Evolutionary conservation across 257 asterid genomes (phyloP), one percentile per base, ranked within the genome.

Genomic region (Cynanchum wilfordii): DNA sequence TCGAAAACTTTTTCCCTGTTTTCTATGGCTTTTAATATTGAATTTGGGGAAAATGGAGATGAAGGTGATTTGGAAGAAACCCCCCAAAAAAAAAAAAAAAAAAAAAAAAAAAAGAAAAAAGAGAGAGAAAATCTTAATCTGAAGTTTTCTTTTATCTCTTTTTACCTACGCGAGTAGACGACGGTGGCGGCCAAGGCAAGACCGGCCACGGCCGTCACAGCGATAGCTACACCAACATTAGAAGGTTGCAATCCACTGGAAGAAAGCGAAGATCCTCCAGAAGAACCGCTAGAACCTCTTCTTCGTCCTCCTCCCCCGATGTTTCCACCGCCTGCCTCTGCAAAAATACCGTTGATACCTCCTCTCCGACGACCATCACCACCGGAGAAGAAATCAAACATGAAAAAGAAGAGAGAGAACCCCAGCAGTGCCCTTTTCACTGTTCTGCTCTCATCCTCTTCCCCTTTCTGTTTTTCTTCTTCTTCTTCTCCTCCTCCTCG

Each of bases 121-220:
- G 8, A 42, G 47, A 7, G 47, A 30, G 19, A 36, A 64, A 64
- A 36, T 22, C n/a, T 36, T 19, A 19, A 20, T 54, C 20, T 45
- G 20, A 44, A 65, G 51, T 13, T 52, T 52, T 70, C 19, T 12
- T 7, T 42, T 42, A 42, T 42, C 22, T 42, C 19, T 27, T 58
- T 85, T 87, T 83, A 88, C 90, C 90, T 78, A 85, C 89, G 92
- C 69, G 92, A 89, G 69, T 90, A 84, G 78, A 82, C 83, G 80
- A 84, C 81, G 79, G 90, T 88, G 68, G 87, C 89, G 78, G 91
- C 92, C 81, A 88, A 79, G 73, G 95, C 89, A 72, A 85, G 75
- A 36, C 93, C 91, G 70, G 92, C 92, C 92, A 86, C 85, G 87
- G 96, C 94, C 81, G 94, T 86, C 68, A 83, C 87, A 75, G 87